These are phyloP conservation scores for Aspergillus bertholletiae DNA, from an alignment of 495 filamentous ascomycete genomes.

Conservation along the genomic window DNA sequence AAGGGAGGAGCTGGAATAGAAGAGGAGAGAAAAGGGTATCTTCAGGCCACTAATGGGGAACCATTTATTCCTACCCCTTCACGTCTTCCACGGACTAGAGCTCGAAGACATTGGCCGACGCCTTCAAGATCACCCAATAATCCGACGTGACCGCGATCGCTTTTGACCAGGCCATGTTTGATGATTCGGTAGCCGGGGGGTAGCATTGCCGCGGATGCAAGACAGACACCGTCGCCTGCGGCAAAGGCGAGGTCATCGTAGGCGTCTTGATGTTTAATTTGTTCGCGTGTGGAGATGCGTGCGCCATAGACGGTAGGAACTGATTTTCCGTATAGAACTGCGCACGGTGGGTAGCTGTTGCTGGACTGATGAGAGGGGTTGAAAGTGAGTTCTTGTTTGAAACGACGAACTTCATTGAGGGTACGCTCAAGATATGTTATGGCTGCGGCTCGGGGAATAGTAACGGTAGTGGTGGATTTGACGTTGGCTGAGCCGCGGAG, in stretches of 20 bases:
- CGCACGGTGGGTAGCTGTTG: slow-evolving; percentile 76
- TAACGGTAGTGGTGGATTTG: slow-evolving; percentile 39
- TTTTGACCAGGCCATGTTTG: slow-evolving; percentile 67
- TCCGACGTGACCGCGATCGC: slow-evolving; percentile 81
- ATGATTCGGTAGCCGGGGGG: slow-evolving; percentile 74
- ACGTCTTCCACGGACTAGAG: slow-evolving; percentile 60
- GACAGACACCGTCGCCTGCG: slow-evolving; percentile 84
- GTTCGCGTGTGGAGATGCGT: slow-evolving; percentile 60
- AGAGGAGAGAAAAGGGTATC: slow-evolving; percentile 5
- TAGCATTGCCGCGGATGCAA: slow-evolving; percentile 82
- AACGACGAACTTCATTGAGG: slow-evolving; percentile 63
- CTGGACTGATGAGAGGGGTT: slow-evolving; percentile 50
- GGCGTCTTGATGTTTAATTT: slow-evolving; percentile 70
- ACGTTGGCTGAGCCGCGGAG: slow-evolving; percentile 24
- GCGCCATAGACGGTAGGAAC: slow-evolving; percentile 82
- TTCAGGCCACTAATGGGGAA: not conserved
- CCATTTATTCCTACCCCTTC: slow-evolving; percentile 66
- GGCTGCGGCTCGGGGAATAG: slow-evolving; percentile 51
- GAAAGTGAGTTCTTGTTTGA: slow-evolving; percentile 70
- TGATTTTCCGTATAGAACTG: slow-evolving; percentile 85
- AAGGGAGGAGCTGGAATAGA: not conserved
- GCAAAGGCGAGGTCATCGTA: slow-evolving; percentile 89
- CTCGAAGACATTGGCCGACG: slow-evolving; percentile 69
- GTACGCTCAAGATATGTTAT: slow-evolving; percentile 74
- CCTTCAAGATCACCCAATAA: slow-evolving; percentile 81